phyloP scores from a whole-genome alignment of 306 rosid genomes.

The Leucaena leucocephala region DNA sequence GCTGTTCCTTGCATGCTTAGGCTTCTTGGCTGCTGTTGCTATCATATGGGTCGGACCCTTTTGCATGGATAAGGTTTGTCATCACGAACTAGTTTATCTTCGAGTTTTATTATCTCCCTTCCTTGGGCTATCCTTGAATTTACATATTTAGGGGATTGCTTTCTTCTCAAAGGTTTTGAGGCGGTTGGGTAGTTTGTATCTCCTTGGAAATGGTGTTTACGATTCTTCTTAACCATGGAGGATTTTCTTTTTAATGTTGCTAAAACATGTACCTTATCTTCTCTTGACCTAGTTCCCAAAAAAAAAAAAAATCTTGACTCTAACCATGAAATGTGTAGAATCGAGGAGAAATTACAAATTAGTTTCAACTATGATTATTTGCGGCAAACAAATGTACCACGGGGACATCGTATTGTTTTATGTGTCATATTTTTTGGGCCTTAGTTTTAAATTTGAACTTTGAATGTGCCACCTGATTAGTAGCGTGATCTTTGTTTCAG shows the following conservation, averaged over 20 bases:
- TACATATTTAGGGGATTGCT: constrained; percentile 24
- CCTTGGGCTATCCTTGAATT: constrained; percentile 20
- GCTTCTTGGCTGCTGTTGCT: constrained; percentile 62
- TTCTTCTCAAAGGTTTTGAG: constrained; percentile 19
- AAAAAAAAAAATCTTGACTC: not conserved
- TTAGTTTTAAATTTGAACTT: constrained; percentile 4
- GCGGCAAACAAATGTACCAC: not conserved
- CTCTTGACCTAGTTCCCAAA: not conserved
- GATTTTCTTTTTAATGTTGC: not conserved
- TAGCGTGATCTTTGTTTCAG: constrained; percentile 48
- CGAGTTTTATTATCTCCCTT: not conserved
- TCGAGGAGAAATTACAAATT: not conserved
- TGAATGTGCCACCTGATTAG: constrained; percentile 3
- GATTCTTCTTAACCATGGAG: not conserved
- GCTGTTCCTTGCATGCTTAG: constrained; percentile 53
- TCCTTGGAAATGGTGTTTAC: not conserved
- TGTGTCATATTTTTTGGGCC: not conserved
- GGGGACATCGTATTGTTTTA: not conserved
- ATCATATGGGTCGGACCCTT: constrained; percentile 88
- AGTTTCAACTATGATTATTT: constrained; percentile 4
- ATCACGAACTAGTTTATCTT: not conserved
- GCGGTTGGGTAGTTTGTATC: not conserved
- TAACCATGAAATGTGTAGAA: not conserved
- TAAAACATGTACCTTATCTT: not conserved
- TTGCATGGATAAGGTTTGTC: constrained; percentile 73